Evolutionary conservation across 495 filamentous ascomycete species (phyloP).

Genomic region (Jackrogersella minutella): DNA sequence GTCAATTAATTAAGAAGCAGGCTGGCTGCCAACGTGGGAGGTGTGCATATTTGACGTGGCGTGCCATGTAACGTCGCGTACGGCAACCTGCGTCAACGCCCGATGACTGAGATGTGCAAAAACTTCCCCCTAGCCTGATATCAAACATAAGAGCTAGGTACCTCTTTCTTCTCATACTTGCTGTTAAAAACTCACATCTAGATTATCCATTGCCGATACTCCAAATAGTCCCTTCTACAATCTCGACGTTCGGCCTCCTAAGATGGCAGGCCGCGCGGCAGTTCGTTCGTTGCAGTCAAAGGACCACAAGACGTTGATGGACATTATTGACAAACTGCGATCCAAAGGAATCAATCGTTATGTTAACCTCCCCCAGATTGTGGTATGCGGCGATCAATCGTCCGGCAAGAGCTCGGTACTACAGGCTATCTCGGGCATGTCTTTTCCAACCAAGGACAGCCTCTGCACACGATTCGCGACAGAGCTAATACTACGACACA

Average conservation of each 20-base stretch:
- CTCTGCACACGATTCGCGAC: constrained; percentile 73
- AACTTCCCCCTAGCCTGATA: too few species aligned
- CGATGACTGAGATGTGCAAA: neutral
- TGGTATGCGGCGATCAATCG: constrained; percentile 75
- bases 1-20: constrained; percentile 13
- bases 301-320: constrained; percentile 57
- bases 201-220: neutral
- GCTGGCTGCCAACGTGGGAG: neutral
- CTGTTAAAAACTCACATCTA: neutral
- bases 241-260: constrained; percentile 3
- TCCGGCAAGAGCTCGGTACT: constrained; percentile 78
- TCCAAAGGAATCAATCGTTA: constrained; percentile 61
- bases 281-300: constrained; percentile 43
- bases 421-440: constrained; percentile 74
- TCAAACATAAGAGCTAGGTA: too few species aligned
- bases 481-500: constrained; percentile 63
- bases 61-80: neutral
- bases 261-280: constrained; percentile 36
- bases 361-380: constrained; percentile 69
- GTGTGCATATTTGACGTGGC: constrained; percentile 13
- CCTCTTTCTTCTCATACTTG: neutral
- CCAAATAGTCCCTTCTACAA: neutral
- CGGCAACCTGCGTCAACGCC: constrained; percentile 10
- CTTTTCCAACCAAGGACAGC: constrained; percentile 68
- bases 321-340: constrained; percentile 67